phyloP scores from a whole-genome alignment of 1,284 basidiomycete species.

The Sanguinoderma infundibulare region DNA sequence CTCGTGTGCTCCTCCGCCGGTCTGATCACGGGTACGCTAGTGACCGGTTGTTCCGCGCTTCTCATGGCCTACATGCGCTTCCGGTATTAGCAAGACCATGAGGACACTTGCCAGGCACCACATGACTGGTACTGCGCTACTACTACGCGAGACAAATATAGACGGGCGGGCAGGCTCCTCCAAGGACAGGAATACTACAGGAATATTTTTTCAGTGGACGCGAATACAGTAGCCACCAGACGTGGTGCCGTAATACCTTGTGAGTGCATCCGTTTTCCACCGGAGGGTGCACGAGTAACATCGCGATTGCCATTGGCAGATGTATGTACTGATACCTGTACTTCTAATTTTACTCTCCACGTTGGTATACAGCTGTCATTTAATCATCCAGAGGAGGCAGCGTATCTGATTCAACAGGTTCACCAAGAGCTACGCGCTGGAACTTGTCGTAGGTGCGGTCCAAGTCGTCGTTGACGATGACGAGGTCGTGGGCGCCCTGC shows the following conservation, averaged over 20 bases:
- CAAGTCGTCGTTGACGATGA: conserved; percentile 93
- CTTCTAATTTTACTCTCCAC: conserved; percentile 9
- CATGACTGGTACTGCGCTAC: not conserved
- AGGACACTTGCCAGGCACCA: not conserved
- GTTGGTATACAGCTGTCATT: conserved; percentile 5
- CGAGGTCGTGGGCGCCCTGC: conserved; percentile 77
- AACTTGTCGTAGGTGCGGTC: conserved; percentile 81
- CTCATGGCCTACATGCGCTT: conserved; percentile 87
- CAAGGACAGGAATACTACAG: not conserved
- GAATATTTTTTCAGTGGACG: not conserved
- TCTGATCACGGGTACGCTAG: conserved; percentile 40
- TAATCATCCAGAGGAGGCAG: conserved; percentile 66
- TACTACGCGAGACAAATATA: not conserved
- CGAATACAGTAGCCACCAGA: conserved; percentile 6
- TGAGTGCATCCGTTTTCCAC: conserved; percentile 8
- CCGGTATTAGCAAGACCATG: conserved; percentile 37
- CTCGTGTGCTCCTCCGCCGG: not conserved
- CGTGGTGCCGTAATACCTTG: conserved; percentile 18
- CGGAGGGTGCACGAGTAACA: not conserved
- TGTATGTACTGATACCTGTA: conserved; percentile 25
- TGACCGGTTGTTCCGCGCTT: conserved; percentile 87
- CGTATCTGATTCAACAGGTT: conserved; percentile 53
- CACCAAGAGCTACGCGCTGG: conserved; percentile 74
- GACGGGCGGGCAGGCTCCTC: conserved; percentile 11
- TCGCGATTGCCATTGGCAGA: conserved; percentile 1